These are phyloP conservation scores for Euphorbia peplus DNA, from an alignment of 345 rosid genomes.

Conservation along the genomic window DNA sequence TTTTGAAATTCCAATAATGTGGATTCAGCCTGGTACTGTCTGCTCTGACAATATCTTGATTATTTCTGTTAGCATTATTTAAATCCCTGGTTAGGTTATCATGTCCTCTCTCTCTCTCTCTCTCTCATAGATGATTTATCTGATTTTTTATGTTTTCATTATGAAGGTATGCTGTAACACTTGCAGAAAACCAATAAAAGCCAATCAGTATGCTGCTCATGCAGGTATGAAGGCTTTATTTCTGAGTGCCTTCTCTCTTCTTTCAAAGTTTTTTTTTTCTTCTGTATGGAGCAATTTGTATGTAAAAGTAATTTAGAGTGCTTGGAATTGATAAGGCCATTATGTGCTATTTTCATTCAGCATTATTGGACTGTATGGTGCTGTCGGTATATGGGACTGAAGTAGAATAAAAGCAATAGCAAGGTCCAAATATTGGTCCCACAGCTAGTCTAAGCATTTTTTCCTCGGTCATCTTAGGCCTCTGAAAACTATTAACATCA, in stretches of 20 bases:
- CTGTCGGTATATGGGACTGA: neutral
- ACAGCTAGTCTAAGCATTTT: neutral
- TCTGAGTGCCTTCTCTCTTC: neutral
- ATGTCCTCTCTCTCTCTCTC: too few species aligned
- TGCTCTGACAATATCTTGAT: too few species aligned
- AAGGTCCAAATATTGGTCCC: neutral
- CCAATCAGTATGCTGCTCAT: constrained; percentile 62
- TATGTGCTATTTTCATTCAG: neutral
- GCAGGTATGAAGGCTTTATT: constrained; percentile 46
- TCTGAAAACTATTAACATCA: neutral
- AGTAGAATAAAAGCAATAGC: neutral
- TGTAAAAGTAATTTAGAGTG: neutral
- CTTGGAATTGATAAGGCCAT: neutral
- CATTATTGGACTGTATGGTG: neutral
- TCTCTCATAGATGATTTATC: neutral
- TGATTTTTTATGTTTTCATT: constrained; percentile 21
- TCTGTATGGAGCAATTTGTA: neutral
- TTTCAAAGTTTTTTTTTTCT: neutral
- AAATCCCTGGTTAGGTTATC: neutral
- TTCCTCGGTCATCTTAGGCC: neutral
- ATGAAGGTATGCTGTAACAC: constrained; percentile 63
- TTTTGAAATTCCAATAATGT: too few species aligned
- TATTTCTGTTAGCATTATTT: too few species aligned
- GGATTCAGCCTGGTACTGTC: too few species aligned
- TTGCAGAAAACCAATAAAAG: constrained; percentile 69